phyloP scores from a whole-genome alignment of 2,329 filamentous ascomycete species.

The Cladophialophora exuberans region DNA sequence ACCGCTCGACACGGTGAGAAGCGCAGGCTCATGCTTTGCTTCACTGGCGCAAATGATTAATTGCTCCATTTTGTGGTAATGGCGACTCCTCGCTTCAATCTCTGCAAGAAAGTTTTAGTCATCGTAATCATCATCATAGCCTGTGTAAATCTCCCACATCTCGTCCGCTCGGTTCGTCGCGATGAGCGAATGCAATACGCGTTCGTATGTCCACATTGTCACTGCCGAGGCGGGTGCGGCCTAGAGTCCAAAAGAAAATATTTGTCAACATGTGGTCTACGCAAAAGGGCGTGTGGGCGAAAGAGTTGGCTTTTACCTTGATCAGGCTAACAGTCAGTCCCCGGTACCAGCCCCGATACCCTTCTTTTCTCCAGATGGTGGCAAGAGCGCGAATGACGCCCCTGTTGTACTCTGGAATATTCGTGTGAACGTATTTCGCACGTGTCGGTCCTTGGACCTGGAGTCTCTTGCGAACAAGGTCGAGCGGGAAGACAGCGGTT shows the following conservation, averaged over 20 bases:
- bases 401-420: slow-evolving; percentile 78
- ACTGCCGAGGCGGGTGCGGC: slow-evolving; percentile 87
- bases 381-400: slow-evolving; percentile 67
- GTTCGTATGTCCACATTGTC: slow-evolving; percentile 94
- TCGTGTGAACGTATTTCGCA: slow-evolving; percentile 74
- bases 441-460: slow-evolving; percentile 94
- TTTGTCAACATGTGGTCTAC: not conserved
- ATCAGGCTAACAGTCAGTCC: slow-evolving; percentile 86
- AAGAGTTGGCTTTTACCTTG: slow-evolving; percentile 60
- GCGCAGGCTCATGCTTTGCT: too few species aligned
- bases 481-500: slow-evolving; percentile 87
- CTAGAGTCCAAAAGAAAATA: slow-evolving; percentile 8
- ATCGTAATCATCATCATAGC: slow-evolving; percentile 31
- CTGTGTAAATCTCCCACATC: slow-evolving; percentile 32
- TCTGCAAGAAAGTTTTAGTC: slow-evolving; percentile 31
- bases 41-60: too few species aligned
- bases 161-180: slow-evolving; percentile 37
- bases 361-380: slow-evolving; percentile 72
- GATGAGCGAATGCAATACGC: slow-evolving; percentile 65
- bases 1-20: too few species aligned
- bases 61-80: not conserved
- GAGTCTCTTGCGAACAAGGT: slow-evolving; percentile 87
- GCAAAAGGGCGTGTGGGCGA: too few species aligned
- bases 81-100: not conserved
- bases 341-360: slow-evolving; percentile 79